Conservation (phyloP, 371 early-diverging fungal genomes). For the Rhizomucor pusillus region DNA sequence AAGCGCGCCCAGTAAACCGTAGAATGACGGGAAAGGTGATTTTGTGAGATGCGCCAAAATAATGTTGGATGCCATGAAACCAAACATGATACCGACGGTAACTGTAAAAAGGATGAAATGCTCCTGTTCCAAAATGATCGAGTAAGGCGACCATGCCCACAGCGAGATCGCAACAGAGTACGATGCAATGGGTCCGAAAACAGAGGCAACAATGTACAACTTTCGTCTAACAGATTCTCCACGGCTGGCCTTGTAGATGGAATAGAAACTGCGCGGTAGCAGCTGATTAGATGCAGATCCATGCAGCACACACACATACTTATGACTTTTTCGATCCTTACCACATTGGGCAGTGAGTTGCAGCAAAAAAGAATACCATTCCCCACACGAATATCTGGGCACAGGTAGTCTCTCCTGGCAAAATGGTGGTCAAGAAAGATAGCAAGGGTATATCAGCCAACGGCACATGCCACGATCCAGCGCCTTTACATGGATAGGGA, state of each 20-base stretch:
- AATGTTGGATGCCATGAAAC: conserved; percentile 85
- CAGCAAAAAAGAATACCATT: conserved; percentile 29
- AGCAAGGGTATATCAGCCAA: conserved; percentile 21
- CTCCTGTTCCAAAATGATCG: conserved; percentile 55
- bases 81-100: conserved; percentile 80
- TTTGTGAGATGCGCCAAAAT: conserved; percentile 87
- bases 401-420: conserved; percentile 25
- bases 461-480: conserved; percentile 37
- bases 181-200: conserved; percentile 10
- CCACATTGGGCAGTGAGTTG: conserved; percentile 43
- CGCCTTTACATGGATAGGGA: conserved; percentile 22
- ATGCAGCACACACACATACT: background rate
- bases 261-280: conserved; percentile 13
- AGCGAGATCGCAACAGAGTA: conserved; percentile 8
- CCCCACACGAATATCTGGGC: conserved; percentile 42
- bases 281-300: background rate
- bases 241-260: conserved; percentile 64
- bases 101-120: conserved; percentile 72
- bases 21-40: conserved; percentile 74
- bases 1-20: conserved; percentile 27
- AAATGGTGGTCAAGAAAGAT: conserved; percentile 12
- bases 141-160: conserved; percentile 74
- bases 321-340: conserved; percentile 14
- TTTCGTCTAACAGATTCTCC: conserved; percentile 26
- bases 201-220: conserved; percentile 9